Percentiles rank a stretch among this genome's conserved stretches.
Conservation (phyloP, 208 protist genomes). For the Acanthamoeba culbertsoni region DNA sequence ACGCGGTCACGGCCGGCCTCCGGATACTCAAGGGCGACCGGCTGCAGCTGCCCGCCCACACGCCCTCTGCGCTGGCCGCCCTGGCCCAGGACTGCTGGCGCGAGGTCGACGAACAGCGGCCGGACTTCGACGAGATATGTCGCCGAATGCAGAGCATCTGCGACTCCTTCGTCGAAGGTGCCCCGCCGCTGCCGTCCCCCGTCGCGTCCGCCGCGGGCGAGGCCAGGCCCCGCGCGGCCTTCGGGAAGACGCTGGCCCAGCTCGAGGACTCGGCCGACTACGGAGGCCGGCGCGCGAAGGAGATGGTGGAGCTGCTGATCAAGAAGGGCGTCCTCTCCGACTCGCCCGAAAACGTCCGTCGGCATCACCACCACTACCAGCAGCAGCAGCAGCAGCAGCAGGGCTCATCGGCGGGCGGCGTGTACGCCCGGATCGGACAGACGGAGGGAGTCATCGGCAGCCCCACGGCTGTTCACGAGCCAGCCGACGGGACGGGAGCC, state of each 20-base stretch:
- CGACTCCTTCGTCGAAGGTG: neutral
- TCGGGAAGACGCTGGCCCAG: neutral
- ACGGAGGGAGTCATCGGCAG: no score
- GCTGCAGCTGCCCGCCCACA: neutral
- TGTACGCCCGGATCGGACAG: no score
- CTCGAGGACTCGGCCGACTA: neutral
- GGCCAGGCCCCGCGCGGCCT: neutral
- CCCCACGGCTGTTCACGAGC: no score
- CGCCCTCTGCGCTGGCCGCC: neutral
- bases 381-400: neutral
- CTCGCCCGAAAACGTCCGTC: neutral
- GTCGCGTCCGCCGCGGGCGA: neutral
- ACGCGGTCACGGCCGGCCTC: neutral
- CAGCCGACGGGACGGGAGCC: no score
- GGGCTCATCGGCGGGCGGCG: no score
- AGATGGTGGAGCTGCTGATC: neutral
- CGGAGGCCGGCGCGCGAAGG: neutral
- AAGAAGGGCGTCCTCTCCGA: neutral
- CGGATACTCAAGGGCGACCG: conserved; percentile 35
- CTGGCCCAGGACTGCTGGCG: neutral
- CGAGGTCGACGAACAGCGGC: neutral
- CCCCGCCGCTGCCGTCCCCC: neutral
- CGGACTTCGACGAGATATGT: conserved; percentile 6
- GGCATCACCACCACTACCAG: neutral
- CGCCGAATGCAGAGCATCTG: neutral